Base-by-base conservation (phyloP, 805 yeast species). In the Starmera dryadoides region DNA sequence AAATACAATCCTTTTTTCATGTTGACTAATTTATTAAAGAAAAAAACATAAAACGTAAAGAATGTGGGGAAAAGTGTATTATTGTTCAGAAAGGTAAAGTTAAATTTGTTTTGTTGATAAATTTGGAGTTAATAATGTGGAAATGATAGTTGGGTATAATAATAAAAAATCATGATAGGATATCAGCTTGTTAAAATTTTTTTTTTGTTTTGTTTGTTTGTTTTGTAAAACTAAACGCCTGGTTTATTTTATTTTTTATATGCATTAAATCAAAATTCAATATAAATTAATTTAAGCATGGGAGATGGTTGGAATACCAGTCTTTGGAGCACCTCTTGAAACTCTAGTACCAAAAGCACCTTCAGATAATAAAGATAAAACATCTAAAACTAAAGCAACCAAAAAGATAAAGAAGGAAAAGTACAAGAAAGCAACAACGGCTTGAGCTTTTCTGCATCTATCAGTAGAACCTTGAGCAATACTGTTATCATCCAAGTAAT, bases 381-480 rank as follows among this genome's bases (percentile, higher is more conserved):
- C 49, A 41, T 81, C 71, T 60, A 78, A 59, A 46, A 65, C 65
- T 44, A 76, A 55, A 48, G 88, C 76, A 53, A 73, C 83, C 48
- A 86, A 63, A 62, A 86, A 83, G 60, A 81, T 64, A 59, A 79
- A 77, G 73, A 83, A 79, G 42, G 93, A 74, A 64, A 93, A 81
- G 82, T 78, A 93, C 58, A 84, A 73, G 79, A 86, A 85, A 38
- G 89, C 88, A 52, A 71, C 73, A 16, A 82, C 62, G 46, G 87
- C 87, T 75, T 93, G 98, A 41, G 95, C 88, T 70, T 86, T 81
- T 75, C 97, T 86, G 72, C 99, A 93, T 73, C 98, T 80, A 57
- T 78, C 85, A 18, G 68, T 56, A 33, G 81, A 71, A 50, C 95
- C 94, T 69, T 86, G 86, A 44, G 85, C 64, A 52, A 86, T 74